Conservation (phyloP, 2,329 filamentous ascomycete species). For the Calonectria pteridis region DNA sequence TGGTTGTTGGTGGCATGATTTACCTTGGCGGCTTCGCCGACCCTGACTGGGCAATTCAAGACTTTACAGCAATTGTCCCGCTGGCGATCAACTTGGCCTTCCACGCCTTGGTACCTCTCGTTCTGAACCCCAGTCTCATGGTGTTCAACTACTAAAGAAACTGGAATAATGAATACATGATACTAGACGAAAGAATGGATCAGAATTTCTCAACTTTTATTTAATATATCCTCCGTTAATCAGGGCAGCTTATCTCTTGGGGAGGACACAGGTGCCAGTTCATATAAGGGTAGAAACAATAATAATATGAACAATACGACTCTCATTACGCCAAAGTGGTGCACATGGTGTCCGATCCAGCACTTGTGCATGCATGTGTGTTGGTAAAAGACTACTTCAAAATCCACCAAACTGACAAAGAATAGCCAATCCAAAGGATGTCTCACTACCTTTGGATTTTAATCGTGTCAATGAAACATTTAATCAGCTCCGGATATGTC, state of each 20-base stretch:
- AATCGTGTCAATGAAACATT: neutral
- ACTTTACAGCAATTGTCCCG: conserved; percentile 70
- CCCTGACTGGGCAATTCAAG: conserved; percentile 68
- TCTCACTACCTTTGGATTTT: no score
- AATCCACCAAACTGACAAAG: no score
- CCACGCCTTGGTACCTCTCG: conserved; percentile 16
- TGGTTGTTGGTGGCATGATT: conserved; percentile 63
- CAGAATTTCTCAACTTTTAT: neutral
- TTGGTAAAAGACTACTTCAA: no score
- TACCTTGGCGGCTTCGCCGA: conserved; percentile 60
- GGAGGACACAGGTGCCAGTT: no score
- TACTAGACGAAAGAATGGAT: neutral
- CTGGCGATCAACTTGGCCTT: conserved; percentile 65
- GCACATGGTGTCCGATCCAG: no score
- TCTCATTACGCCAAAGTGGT: no score
- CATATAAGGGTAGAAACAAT: no score
- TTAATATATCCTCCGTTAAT: neutral
- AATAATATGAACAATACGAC: neutral
- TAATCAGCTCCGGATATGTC: neutral
- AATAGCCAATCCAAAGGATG: no score
- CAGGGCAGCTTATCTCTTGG: no score
- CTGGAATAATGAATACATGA: neutral
- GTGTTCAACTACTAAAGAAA: conserved; percentile 16
- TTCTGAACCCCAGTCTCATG: conserved; percentile 19
- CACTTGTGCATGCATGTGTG: no score